Evolutionary conservation across 345 rosid species (phyloP), one percentile per base, ranked within the genome.

Genomic region (Anastatica hierochuntica): DNA sequence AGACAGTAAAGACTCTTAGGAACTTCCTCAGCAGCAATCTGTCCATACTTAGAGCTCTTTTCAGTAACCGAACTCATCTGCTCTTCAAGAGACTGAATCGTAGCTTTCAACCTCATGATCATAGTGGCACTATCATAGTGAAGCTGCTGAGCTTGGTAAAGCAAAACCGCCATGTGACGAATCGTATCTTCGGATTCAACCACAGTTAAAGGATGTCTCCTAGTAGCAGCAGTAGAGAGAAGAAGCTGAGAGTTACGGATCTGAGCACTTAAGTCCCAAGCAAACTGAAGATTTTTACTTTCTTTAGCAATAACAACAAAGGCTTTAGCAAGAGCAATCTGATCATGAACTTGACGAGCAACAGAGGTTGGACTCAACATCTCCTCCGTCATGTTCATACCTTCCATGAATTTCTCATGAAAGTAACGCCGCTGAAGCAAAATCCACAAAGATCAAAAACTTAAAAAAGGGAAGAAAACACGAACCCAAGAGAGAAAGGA

Each of bases 381-480:
- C 71, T 90, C 97, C 31, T 84, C 90, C 0, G 90, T 90, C 53
- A 90, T 68, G 74, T 83, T 85, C 58, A 84, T 63, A 33, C 82
- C 82, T 61, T 84, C 88, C 58, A 70, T 42, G 35, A 74, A 35
- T 66, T 72, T 86, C n/a, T n/a, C n/a, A n/a, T n/a, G n/a, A n/a
- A n/a, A n/a, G 47, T 64, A 67, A 62, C 60, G 68, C 49, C 76
- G 80, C 85, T 80, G 81, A 63, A 2, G 38, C 20, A 5, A 21
- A 17, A 2, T n/a, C n/a, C n/a, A n/a, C n/a, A 33, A 16, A 8
- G 12, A 19, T 18, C 14, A 8, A 52, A 15, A 20, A 27, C 6
- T 11, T 20, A 43, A 19, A 8, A 8, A 42, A 19, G 12, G 10
- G 24, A 17, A 18, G 8, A 38, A 10, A 33, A 26, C n/a, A n/a